phyloP scores from a whole-genome alignment of 352 stramenopile species.

The Phytophthora pseudosyringae region DNA sequence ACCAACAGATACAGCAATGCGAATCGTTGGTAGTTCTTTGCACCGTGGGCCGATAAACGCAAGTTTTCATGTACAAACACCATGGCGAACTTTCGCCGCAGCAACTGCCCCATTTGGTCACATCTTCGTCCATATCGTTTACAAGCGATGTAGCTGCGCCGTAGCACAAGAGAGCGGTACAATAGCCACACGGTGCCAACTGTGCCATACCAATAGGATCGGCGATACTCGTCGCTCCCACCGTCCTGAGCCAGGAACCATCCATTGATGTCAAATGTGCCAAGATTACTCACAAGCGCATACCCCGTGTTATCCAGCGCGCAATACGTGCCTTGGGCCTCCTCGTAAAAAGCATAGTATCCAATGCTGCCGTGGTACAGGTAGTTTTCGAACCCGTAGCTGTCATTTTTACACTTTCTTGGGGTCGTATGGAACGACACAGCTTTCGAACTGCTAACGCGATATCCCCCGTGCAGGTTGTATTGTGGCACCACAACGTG shows the following conservation, averaged over 20 bases:
- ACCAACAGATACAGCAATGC: conserved; percentile 28
- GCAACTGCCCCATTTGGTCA: conserved; percentile 8
- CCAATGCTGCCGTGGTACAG: conserved; percentile 28
- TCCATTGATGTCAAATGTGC: conserved; percentile 28
- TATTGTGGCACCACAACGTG: conserved; percentile 26
- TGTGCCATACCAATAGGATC: conserved; percentile 17
- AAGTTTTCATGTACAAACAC: conserved; percentile 26
- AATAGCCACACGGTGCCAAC: conserved; percentile 14
- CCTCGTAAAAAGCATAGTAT: conserved; percentile 27
- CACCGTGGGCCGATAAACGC: conserved; percentile 18
- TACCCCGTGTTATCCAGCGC: conserved; percentile 16
- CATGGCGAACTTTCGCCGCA: conserved; percentile 2
- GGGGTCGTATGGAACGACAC: conserved; percentile 7
- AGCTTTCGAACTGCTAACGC: background rate
- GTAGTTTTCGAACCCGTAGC: conserved; percentile 12
- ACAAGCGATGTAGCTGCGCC: conserved; percentile 18
- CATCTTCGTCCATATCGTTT: conserved; percentile 14
- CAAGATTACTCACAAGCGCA: conserved; percentile 6
- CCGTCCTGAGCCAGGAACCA: conserved; percentile 4
- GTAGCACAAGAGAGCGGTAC: conserved; percentile 21
- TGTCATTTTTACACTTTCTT: conserved; percentile 3
- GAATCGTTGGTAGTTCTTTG: conserved; percentile 21
- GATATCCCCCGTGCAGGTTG: conserved; percentile 19
- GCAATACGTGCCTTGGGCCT: conserved; percentile 16
- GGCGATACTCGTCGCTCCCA: conserved; percentile 10